These are phyloP conservation scores for Thermomucor indicae-seudaticae DNA, from an alignment of 371 early-diverging fungal species.

Conservation along the genomic window DNA sequence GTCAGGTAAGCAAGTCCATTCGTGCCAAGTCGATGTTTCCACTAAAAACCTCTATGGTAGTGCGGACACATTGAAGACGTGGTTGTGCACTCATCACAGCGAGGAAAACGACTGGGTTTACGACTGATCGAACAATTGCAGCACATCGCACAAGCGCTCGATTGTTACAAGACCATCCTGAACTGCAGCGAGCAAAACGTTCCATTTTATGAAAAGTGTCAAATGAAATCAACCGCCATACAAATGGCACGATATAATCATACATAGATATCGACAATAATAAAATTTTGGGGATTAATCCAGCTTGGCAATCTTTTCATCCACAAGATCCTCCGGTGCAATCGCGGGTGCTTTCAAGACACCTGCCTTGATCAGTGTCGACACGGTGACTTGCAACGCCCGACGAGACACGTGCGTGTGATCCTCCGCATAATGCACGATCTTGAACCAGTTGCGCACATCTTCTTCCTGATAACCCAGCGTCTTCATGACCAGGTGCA, in stretches of 20 bases:
- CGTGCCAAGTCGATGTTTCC: background rate
- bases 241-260: slow-evolving; percentile 76
- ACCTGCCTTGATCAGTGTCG: slow-evolving; percentile 55
- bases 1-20: slow-evolving; percentile 50
- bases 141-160: slow-evolving; percentile 44
- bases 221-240: slow-evolving; percentile 77
- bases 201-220: slow-evolving; percentile 93
- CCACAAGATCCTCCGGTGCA: slow-evolving; percentile 16
- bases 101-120: slow-evolving; percentile 78
- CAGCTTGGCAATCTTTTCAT: slow-evolving; percentile 1
- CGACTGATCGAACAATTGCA: slow-evolving; percentile 61
- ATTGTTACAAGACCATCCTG: slow-evolving; percentile 79
- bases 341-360: slow-evolving; percentile 35
- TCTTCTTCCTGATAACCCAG: slow-evolving; percentile 63
- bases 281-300: background rate
- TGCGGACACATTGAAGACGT: slow-evolving; percentile 86
- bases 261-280: background rate
- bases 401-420: slow-evolving; percentile 43
- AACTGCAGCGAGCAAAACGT: slow-evolving; percentile 87
- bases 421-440: slow-evolving; percentile 56
- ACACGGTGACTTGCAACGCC: slow-evolving; percentile 47
- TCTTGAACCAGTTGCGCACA: slow-evolving; percentile 69
- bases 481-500: slow-evolving; percentile 49
- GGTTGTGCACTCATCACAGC: slow-evolving; percentile 83
- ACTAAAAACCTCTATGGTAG: slow-evolving; percentile 5